Evolutionary conservation across 2,329 filamentous ascomycete species (phyloP).

Genomic region (Colletotrichum echinochloae): DNA sequence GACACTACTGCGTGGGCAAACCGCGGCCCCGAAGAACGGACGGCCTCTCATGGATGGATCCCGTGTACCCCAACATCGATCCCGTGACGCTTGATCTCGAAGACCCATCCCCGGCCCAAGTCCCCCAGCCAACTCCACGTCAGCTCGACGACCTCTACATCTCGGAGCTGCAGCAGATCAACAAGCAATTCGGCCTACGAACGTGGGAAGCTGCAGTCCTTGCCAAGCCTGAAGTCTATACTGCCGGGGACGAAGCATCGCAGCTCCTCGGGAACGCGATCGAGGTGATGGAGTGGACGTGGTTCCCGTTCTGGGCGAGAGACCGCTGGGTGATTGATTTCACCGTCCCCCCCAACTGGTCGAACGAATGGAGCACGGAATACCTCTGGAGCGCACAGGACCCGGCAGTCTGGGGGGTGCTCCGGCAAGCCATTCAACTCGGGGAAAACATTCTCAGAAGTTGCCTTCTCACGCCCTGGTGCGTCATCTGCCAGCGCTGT

Average conservation of each 20-base stretch:
- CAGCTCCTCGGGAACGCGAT: background rate
- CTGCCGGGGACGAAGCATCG: background rate
- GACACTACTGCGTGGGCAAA: conserved; percentile 12
- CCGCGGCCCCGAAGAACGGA: conserved; percentile 1
- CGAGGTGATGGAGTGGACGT: conserved; percentile 21
- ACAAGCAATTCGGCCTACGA: conserved; percentile 16
- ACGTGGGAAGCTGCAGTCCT: conserved; percentile 37
- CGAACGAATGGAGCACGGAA: background rate
- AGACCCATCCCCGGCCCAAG: background rate
- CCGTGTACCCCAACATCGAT: conserved; percentile 12
- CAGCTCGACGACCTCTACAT: conserved; percentile 34
- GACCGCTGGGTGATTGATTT: conserved; percentile 36
- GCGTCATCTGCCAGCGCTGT: background rate
- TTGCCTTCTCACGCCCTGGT: conserved; percentile 28
- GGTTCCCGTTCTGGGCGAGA: conserved; percentile 31
- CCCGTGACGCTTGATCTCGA: conserved; percentile 15
- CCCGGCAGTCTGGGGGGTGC: conserved; percentile 23
- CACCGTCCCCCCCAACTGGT: background rate
- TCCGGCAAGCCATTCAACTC: conserved; percentile 37
- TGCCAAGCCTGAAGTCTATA: background rate
- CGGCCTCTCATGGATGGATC: conserved; percentile 33
- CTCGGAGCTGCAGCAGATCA: conserved; percentile 20
- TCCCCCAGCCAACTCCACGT: background rate
- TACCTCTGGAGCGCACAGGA: conserved; percentile 32
- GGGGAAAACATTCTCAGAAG: conserved; percentile 33